Conservation (phyloP, 2,329 filamentous ascomycete genomes). For the Phyllosticta citribraziliensis region DNA sequence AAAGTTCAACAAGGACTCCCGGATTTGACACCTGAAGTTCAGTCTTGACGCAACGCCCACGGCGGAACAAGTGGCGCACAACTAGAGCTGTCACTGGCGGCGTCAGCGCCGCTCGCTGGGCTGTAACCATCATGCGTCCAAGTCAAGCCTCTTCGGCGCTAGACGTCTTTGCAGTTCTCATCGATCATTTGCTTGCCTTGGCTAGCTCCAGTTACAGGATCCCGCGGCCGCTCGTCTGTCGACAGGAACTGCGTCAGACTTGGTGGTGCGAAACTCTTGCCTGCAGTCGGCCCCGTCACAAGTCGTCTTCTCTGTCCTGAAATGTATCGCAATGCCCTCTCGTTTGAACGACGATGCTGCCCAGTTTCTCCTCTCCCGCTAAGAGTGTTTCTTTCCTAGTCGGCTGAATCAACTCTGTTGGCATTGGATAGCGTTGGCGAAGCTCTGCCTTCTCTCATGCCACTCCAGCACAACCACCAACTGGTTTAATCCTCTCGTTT, state of each 20-base stretch:
- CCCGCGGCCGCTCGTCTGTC: not conserved
- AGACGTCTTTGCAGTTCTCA: not conserved
- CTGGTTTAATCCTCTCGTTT: constrained; percentile 9
- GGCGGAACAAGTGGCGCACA: not conserved
- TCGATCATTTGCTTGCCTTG: not conserved
- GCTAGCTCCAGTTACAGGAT: not conserved
- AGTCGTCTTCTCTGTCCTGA: not conserved
- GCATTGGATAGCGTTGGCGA: not conserved
- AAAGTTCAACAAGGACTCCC: not conserved
- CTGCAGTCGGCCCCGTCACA: not conserved
- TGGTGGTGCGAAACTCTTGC: not conserved
- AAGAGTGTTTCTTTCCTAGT: not conserved
- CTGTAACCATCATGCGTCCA: not conserved
- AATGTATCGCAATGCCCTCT: not conserved
- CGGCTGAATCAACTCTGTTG: not conserved
- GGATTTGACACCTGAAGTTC: not conserved
- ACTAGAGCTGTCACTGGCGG: not conserved
- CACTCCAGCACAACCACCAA: not conserved
- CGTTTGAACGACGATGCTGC: not conserved
- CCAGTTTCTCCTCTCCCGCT: not conserved
- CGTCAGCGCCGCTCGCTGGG: not conserved
- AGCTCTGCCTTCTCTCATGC: not conserved
- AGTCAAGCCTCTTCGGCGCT: not conserved
- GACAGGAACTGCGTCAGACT: not conserved
- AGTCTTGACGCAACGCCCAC: not conserved